A percentile compares a stretch with the other conserved stretches of the same genome.
Conservation (phyloP, 108 stramenopile species). For the Cylindrotheca fusiformis region DNA sequence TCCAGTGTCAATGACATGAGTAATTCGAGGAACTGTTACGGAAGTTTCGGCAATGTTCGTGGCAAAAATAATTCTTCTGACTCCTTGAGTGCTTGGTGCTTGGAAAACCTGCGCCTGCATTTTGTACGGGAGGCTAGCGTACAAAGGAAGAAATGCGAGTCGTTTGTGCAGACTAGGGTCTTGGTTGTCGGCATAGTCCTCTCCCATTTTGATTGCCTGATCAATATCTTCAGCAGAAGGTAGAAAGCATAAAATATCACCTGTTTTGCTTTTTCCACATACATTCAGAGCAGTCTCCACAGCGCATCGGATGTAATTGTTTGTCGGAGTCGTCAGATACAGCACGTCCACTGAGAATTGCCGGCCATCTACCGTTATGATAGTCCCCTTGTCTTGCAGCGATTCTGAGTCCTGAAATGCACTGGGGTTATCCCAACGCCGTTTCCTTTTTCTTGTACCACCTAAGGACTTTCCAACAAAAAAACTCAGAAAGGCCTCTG, state of each 20-base stretch:
- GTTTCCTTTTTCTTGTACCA: conserved; percentile 19
- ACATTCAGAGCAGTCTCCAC: conserved; percentile 76
- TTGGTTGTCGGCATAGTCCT: conserved; percentile 46
- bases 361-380: conserved; percentile 83
- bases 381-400: conserved; percentile 46
- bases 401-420: not conserved
- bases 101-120: conserved; percentile 75
- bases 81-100: conserved; percentile 10
- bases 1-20: conserved; percentile 94
- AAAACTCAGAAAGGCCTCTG: conserved; percentile 86
- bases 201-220: conserved; percentile 65
- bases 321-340: conserved; percentile 71
- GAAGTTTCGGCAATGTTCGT: conserved; percentile 96
- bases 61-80: conserved; percentile 75
- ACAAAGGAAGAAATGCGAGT: conserved; percentile 81
- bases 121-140: conserved; percentile 80
- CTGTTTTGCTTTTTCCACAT: conserved; percentile 36
- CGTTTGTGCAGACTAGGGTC: conserved; percentile 6
- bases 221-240: conserved; percentile 95
- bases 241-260: conserved; percentile 93
- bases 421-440: conserved; percentile 35
- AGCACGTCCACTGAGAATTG: conserved; percentile 87
- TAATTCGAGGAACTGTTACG: conserved; percentile 88
- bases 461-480: conserved; percentile 52
- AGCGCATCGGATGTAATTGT: conserved; percentile 70